Evolutionary conservation across 1,284 basidiomycete species (phyloP), one percentile per base, ranked within the genome.

Genomic region (Mycosarcoma mackinlayi): DNA sequence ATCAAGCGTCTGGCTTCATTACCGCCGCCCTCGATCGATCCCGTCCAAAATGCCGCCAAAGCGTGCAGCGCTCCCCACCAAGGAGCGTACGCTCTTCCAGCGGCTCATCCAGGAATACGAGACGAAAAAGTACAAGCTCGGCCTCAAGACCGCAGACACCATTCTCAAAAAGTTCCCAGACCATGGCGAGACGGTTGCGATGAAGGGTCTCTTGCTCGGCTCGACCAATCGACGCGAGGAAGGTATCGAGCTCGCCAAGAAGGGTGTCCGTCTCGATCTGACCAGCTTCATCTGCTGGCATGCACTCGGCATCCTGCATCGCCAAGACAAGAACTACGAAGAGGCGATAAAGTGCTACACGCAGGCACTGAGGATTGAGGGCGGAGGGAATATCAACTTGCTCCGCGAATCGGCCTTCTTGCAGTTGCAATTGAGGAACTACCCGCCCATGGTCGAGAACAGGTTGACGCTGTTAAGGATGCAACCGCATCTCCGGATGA

Each of bases 221-320:
- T 73, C 79, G 19, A 57, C 75, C 30, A 50, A 75, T 39, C 62
- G 69, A 23, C 70, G 73, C 23, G 93, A 33, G 14, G 76, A 77
- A 49, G 94, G 93, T 18, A 86, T 92, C 60, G 90, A 91, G 30
- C 86, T 95, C 61, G 92, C 96, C 60, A 91, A 91, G 84, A 89
- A 92, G 69, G 96, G 79, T 30, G 54, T 96, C 68, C 89, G 90
- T 60, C 87, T 91, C 64, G 94, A 98, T 85, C 86, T 95, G 61
- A 92, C 89, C 33, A 94, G 92, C 23, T 95, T 98, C 82, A 97
- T 99, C 80, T 91, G 91, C 80, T 98, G 96, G 95, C 96, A 99
- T 83, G 94, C 98, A 63, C 92, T 94, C 78, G 96, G 94, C 40
- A 82, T 82, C 61, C 48, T 81, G 30, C 53, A 81, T 47, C 67